A percentile compares a stretch with the other conserved stretches of the same genome.
Evolutionary conservation across 2,329 filamentous ascomycete species (phyloP).

Genomic region (Alternaria alternata): DNA sequence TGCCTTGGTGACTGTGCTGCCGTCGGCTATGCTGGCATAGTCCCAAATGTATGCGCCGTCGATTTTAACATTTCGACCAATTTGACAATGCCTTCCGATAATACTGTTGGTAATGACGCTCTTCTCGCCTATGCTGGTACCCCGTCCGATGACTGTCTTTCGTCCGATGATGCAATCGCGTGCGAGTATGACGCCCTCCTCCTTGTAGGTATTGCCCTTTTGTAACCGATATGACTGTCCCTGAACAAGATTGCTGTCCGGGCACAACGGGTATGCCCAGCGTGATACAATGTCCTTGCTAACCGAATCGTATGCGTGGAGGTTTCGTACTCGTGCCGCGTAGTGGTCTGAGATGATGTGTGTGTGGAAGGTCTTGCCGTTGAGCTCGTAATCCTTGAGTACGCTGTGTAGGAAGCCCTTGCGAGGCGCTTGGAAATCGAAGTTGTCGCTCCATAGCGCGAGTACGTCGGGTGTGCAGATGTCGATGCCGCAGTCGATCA

Average conservation of each 20-base stretch:
- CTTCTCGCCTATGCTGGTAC: slow-evolving; percentile 76
- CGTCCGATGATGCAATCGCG: slow-evolving; percentile 74
- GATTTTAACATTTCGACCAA: slow-evolving; percentile 83
- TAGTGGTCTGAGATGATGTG: slow-evolving; percentile 86
- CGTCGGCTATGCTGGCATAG: slow-evolving; percentile 78
- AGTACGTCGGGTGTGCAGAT: slow-evolving; percentile 97
- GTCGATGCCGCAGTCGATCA: slow-evolving; percentile 94
- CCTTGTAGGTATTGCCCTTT: slow-evolving; percentile 76
- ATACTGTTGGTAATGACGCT: slow-evolving; percentile 77
- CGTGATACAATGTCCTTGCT: slow-evolving; percentile 84
- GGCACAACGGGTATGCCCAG: slow-evolving; percentile 88
- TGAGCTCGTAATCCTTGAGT: slow-evolving; percentile 94
- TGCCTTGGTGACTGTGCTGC: slow-evolving; percentile 72
- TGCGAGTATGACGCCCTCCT: slow-evolving; percentile 77
- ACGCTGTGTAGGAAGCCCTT: slow-evolving; percentile 91
- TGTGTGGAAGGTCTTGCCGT: slow-evolving; percentile 95
- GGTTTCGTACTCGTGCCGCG: slow-evolving; percentile 82
- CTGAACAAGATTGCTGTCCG: slow-evolving; percentile 83
- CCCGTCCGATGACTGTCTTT: slow-evolving; percentile 77
- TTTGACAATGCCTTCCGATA: slow-evolving; percentile 83
- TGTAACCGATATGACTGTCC: slow-evolving; percentile 78
- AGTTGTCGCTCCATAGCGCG: slow-evolving; percentile 95
- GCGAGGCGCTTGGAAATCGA: slow-evolving; percentile 91
- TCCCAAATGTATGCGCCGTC: slow-evolving; percentile 90
- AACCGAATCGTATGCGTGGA: slow-evolving; percentile 89